phyloP scores from a whole-genome alignment of 2,329 filamentous ascomycete genomes.

The Hypoxylon sp. region DNA sequence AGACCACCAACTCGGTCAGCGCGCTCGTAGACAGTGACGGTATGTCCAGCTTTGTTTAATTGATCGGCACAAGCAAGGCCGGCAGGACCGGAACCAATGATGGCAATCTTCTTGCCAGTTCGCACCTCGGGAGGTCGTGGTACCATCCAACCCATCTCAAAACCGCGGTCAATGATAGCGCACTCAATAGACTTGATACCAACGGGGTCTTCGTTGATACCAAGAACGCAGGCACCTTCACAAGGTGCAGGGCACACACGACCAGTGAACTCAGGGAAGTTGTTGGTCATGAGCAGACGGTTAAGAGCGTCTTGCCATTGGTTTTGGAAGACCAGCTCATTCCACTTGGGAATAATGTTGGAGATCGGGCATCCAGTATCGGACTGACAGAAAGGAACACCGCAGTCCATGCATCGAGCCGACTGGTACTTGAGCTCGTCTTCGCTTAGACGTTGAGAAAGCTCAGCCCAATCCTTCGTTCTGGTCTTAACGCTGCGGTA shows the following conservation, averaged over 20 bases:
- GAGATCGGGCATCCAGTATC: slow-evolving; percentile 96
- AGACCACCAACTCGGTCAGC: slow-evolving; percentile 91
- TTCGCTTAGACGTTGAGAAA: slow-evolving; percentile 88
- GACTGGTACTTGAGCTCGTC: slow-evolving; percentile 98
- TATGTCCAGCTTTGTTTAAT: slow-evolving; percentile 92
- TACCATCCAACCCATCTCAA: slow-evolving; percentile 98
- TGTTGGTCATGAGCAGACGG: slow-evolving; percentile 94
- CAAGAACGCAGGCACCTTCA: slow-evolving; percentile 94
- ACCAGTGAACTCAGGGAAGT: slow-evolving; percentile 98
- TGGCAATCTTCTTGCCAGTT: slow-evolving; percentile 88
- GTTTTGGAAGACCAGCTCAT: slow-evolving; percentile 81
- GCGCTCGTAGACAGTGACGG: slow-evolving; percentile 92
- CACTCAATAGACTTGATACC: slow-evolving; percentile 99
- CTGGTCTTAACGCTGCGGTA: slow-evolving; percentile 88
- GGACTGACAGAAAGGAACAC: slow-evolving; percentile 97
- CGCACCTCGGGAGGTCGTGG: slow-evolving; percentile 83
- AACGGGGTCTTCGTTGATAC: slow-evolving; percentile 96
- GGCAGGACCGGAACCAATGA: slow-evolving; percentile 93
- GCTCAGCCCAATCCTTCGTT: slow-evolving; percentile 93
- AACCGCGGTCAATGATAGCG: slow-evolving; percentile 96
- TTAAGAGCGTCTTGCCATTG: slow-evolving; percentile 95
- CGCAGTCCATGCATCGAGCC: slow-evolving; percentile 98
- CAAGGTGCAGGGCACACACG: slow-evolving; percentile 97
- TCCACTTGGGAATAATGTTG: slow-evolving; percentile 99
- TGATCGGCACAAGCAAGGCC: slow-evolving; percentile 93